Conservation (phyloP, 371 early-diverging fungal species). For the Apophysomyces elegans region DNA sequence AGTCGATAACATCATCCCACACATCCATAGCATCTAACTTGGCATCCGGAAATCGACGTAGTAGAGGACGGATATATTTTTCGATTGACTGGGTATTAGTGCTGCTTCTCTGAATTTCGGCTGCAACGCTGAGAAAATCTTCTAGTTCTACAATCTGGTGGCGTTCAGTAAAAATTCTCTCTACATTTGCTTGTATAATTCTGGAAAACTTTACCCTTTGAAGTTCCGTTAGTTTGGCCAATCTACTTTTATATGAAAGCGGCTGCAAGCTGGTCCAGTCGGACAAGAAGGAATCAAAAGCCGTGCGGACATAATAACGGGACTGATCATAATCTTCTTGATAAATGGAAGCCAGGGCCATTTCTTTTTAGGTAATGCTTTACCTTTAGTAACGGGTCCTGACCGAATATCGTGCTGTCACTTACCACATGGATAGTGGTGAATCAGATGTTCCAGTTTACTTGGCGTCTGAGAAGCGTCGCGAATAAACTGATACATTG, state of each 20-base stretch:
- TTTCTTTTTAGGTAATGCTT: conserved; percentile 34
- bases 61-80: conserved; percentile 23
- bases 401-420: not conserved
- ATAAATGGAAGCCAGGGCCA: conserved; percentile 49
- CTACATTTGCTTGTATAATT: not conserved
- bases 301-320: conserved; percentile 50
- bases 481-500: conserved; percentile 54
- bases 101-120: conserved; percentile 32
- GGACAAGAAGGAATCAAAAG: conserved; percentile 57
- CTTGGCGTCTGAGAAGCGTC: conserved; percentile 46
- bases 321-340: conserved; percentile 56
- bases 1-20: conserved; percentile 56
- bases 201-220: conserved; percentile 51
- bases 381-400: too few relatives aligned
- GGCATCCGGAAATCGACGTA: conserved; percentile 37
- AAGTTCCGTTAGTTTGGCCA: conserved; percentile 47
- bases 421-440: conserved; percentile 58
- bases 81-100: conserved; percentile 6
- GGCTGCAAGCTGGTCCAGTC: conserved; percentile 61
- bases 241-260: conserved; percentile 52
- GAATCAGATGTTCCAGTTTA: conserved; percentile 39
- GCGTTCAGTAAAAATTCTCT: not conserved
- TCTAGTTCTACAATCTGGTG: conserved; percentile 64
- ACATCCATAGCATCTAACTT: conserved; percentile 47
- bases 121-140: conserved; percentile 54